Conservation (phyloP, 345 rosid genomes). For the Erysimum cheiranthoides region DNA sequence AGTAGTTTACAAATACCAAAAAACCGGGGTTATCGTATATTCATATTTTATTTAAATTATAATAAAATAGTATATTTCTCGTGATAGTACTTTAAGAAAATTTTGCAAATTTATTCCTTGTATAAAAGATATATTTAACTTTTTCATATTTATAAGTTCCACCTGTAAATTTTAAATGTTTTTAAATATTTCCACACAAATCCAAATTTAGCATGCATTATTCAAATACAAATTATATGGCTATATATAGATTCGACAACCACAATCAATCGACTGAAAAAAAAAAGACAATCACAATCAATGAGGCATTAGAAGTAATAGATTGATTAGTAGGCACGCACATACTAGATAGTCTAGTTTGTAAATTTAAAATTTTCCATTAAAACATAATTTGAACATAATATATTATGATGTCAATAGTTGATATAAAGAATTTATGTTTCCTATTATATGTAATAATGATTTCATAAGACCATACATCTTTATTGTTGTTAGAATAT, state of each 20-base stretch:
- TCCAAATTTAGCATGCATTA: too few species aligned
- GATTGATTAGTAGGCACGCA: slow-evolving; percentile 12
- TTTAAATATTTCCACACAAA: not conserved
- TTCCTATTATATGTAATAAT: slow-evolving; percentile 19
- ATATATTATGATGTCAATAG: slow-evolving; percentile 12
- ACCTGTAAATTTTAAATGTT: not conserved
- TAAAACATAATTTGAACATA: not conserved
- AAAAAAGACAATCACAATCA: too few species aligned
- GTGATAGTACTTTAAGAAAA: not conserved
- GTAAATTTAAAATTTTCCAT: not conserved
- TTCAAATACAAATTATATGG: too few species aligned
- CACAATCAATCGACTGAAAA: not conserved
- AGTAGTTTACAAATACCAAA: not conserved
- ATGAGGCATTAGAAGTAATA: not conserved
- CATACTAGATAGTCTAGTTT: slow-evolving; percentile 26
- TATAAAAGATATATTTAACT: not conserved
- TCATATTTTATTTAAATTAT: too few species aligned
- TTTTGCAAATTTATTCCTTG: not conserved
- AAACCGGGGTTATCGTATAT: not conserved
- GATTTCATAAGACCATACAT: slow-evolving; percentile 14
- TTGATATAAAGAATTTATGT: slow-evolving; percentile 32
- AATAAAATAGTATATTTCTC: not conserved
- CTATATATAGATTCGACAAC: slow-evolving; percentile 4
- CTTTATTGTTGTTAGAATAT: slow-evolving; percentile 31
- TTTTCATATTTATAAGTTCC: not conserved